Evolutionary conservation across 805 yeast genomes (phyloP), one percentile per base, ranked within the genome.

Genomic region (Ogataea ramenticola): DNA sequence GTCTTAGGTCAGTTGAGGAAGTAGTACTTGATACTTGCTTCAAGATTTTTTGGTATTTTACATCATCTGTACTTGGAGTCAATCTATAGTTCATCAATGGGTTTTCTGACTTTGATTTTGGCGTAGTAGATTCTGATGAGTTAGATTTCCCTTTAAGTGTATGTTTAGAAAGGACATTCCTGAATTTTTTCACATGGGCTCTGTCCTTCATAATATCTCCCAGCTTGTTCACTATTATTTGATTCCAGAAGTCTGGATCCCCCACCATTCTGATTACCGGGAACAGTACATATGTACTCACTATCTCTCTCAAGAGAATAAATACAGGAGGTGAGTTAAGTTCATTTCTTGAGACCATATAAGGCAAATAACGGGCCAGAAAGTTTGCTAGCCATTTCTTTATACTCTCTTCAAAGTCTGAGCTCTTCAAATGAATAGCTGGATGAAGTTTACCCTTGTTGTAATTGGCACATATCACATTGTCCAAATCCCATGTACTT

Each of bases 211-310:
- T 66, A 12, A 83, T 74, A 27, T 72, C 73, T 3, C 87, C 81
- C 1, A 85, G 75, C 2, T 74, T 58, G 42, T 74, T 73, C 10
- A 80, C 79, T 15, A 88, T 69, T 35, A 71, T 54, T 44, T 78
- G 75, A 57, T 90, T 90, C 77, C 83, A 84, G 47, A 78, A 83
- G 57, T 88, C 95, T 1, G 91, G 77, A 40, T 84, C 90, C 0
- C 82, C 64, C 1, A 83, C 52, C 63, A 82, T 74, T 7, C 65
- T 56, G 4, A 69, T 45, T 0, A 75, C 42, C 0, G 88, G 86
- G 20, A 60, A 56, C 11, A 87, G 48, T 0, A 88, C 76, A 43
- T 76, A 72, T 21, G 78, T 68, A 0, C 86, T 58, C 2, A 87
- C 43, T 6, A 90, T 67, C 52, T 90, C 96, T 33, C 80, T 66